Evolutionary conservation across 1,284 basidiomycete genomes (phyloP).

Genomic region (Coniferiporia sulphurascens): DNA sequence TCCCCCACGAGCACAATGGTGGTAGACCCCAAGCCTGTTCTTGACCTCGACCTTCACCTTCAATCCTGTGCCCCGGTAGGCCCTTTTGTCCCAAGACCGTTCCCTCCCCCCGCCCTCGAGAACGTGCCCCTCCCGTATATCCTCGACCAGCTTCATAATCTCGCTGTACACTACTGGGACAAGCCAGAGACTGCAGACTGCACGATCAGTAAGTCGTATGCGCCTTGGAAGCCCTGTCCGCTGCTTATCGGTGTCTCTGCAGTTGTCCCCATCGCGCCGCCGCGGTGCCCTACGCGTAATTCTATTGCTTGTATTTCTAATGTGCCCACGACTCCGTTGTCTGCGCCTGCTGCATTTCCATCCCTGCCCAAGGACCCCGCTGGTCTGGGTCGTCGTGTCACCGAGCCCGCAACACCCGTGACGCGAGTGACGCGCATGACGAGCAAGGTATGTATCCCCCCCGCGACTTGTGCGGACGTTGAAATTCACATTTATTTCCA

Average conservation of each 20-base stretch:
- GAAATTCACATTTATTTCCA: constrained; percentile 26
- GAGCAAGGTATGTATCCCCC: constrained; percentile 46
- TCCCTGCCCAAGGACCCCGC: constrained; percentile 28
- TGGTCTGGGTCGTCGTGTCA: constrained; percentile 42
- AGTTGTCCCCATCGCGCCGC: constrained; percentile 16
- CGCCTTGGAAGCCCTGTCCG: not conserved
- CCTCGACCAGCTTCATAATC: constrained; percentile 56
- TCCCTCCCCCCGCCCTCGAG: constrained; percentile 57
- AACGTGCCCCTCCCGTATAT: constrained; percentile 67
- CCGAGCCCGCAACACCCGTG: constrained; percentile 40
- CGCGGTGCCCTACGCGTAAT: constrained; percentile 14
- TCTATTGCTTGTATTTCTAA: constrained; percentile 18
- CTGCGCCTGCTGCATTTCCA: constrained; percentile 25
- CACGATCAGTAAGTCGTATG: constrained; percentile 54
- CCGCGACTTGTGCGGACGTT: constrained; percentile 5
- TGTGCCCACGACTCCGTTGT: constrained; percentile 26
- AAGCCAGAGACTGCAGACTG: constrained; percentile 69
- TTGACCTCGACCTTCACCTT: constrained; percentile 5
- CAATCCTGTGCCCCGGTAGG: constrained; percentile 9
- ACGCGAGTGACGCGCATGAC: constrained; percentile 50
- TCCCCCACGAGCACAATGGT: constrained; percentile 6
- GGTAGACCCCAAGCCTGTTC: constrained; percentile 4
- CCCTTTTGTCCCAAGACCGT: constrained; percentile 46
- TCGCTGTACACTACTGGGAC: constrained; percentile 66
- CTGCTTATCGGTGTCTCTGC: not conserved